phyloP scores from a whole-genome alignment of 176 grass and related monocot species.

The Poa pratensis region DNA sequence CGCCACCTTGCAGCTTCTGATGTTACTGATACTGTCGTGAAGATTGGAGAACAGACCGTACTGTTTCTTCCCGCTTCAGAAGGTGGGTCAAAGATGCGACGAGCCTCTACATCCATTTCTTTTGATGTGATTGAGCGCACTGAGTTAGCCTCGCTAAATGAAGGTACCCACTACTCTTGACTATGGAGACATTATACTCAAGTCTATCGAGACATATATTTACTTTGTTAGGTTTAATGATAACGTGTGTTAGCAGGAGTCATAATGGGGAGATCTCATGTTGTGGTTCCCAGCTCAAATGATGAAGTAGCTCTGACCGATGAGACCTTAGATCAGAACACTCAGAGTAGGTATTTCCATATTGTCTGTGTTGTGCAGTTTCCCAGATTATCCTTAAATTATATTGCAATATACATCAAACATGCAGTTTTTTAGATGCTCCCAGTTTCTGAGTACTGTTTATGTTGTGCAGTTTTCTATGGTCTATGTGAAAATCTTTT shows the following conservation, averaged over 20 bases:
- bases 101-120: constrained; percentile 54
- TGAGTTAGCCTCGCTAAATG: constrained; percentile 71
- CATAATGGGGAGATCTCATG: constrained; percentile 63
- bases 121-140: constrained; percentile 80
- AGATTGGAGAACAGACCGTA: constrained; percentile 70
- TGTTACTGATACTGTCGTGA: constrained; percentile 77
- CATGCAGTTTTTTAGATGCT: constrained; percentile 30
- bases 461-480: constrained; percentile 75
- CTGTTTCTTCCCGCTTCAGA: constrained; percentile 76
- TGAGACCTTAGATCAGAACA: constrained; percentile 69
- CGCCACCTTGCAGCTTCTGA: constrained; percentile 70
- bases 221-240: constrained; percentile 21
- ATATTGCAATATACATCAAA: constrained; percentile 2
- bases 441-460: constrained; percentile 20
- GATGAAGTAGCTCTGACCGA: constrained; percentile 69
- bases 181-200: background rate
- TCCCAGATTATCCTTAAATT: background rate
- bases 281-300: constrained; percentile 70
- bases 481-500: constrained; percentile 77
- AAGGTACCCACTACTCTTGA: constrained; percentile 56
- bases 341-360: constrained; percentile 57
- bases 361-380: constrained; percentile 10
- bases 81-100: constrained; percentile 40
- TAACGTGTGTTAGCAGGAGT: constrained; percentile 56
- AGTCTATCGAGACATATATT: background rate